Conservation (phyloP, 2,329 filamentous ascomycete species). For the Ambrosiella cleistominuta region DNA sequence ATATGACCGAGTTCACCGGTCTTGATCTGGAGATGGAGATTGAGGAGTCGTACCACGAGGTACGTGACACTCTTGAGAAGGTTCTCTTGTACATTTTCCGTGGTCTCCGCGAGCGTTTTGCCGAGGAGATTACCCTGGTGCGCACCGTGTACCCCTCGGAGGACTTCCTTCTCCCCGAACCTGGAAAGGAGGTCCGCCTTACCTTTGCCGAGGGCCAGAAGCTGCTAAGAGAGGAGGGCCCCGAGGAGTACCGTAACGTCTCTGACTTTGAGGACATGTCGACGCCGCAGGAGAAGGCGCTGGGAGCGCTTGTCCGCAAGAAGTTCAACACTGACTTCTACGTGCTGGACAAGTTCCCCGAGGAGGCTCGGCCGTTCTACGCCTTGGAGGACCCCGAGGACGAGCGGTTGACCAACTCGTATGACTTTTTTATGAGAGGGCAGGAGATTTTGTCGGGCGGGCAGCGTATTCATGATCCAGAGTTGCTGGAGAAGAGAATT, state of each 20-base stretch:
- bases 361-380: constrained; percentile 78
- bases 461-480: constrained; percentile 73
- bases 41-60: constrained; percentile 59
- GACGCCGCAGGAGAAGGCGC: constrained; percentile 72
- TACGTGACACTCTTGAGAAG: constrained; percentile 52
- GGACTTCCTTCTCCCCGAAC: constrained; percentile 55
- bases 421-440: constrained; percentile 78
- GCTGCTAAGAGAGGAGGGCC: constrained; percentile 59
- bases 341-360: constrained; percentile 89
- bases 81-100: constrained; percentile 67
- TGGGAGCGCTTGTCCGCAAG: constrained; percentile 67
- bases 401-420: constrained; percentile 46
- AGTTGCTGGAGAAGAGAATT: constrained; percentile 61
- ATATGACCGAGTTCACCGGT: constrained; percentile 78
- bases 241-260: constrained; percentile 47
- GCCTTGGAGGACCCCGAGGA: constrained; percentile 61
- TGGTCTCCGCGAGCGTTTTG: constrained; percentile 48
- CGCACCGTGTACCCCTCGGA: constrained; percentile 61
- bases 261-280: constrained; percentile 62
- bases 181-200: constrained; percentile 57
- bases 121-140: constrained; percentile 54
- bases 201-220: constrained; percentile 64
- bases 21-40: constrained; percentile 87
- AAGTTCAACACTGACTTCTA: constrained; percentile 96
- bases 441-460: constrained; percentile 88